Percentiles rank a stretch among this genome's conserved stretches.
Conservation (phyloP, 495 filamentous ascomycete species). For the Aspergillus sparsus region DNA sequence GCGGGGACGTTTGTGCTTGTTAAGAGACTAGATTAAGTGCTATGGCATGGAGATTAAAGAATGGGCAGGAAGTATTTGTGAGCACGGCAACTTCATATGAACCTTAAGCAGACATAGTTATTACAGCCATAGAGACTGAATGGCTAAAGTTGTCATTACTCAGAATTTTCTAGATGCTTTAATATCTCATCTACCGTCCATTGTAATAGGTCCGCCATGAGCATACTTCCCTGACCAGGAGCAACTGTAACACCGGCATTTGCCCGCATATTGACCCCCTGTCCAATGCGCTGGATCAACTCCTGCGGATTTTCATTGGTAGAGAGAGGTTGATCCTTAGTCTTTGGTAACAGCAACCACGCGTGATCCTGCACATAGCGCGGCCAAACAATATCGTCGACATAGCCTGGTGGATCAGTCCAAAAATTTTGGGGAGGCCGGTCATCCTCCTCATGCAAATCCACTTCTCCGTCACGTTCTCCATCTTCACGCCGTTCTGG, state of each 20-base stretch:
- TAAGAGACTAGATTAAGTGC: neutral
- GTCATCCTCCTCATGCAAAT: constrained; percentile 42
- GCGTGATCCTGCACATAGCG: constrained; percentile 79
- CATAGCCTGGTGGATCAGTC: constrained; percentile 90
- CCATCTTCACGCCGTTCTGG: constrained; percentile 5
- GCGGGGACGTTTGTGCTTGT: neutral
- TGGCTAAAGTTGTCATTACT: neutral
- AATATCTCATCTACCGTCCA: constrained; percentile 51
- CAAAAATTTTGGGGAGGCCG: constrained; percentile 74
- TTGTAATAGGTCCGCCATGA: constrained; percentile 40
- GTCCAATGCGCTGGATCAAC: constrained; percentile 35
- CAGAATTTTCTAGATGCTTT: constrained; percentile 21
- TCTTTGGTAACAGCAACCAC: constrained; percentile 70
- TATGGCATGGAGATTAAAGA: no score
- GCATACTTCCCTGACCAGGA: constrained; percentile 36
- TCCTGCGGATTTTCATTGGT: constrained; percentile 23
- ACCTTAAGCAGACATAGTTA: neutral
- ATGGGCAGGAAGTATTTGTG: no score
- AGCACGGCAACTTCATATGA: neutral
- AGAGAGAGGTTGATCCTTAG: constrained; percentile 42
- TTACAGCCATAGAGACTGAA: neutral
- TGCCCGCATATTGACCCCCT: constrained; percentile 34
- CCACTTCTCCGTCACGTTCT: constrained; percentile 25
- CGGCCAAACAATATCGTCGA: constrained; percentile 94
- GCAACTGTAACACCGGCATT: constrained; percentile 44